A percentile compares a stretch with the other conserved stretches of the same genome.
phyloP scores from a whole-genome alignment of 768 basidiomycete species.

The Rhodotorula babjevae region DNA sequence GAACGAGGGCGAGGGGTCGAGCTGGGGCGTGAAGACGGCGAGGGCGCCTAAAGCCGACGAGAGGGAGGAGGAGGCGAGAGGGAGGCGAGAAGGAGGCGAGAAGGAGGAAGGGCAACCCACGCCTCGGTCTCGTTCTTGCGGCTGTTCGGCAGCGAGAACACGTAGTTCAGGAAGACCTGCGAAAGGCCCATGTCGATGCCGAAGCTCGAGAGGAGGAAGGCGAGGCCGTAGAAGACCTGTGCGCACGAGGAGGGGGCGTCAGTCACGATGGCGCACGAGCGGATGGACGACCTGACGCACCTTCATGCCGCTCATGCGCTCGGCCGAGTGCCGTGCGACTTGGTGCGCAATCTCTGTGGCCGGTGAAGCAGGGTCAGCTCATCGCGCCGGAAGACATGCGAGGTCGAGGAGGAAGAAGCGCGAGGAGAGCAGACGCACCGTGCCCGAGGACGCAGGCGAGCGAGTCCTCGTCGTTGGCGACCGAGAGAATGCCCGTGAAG shows the following conservation, averaged over 20 bases:
- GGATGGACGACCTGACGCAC: constrained; percentile 28
- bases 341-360: constrained; percentile 44
- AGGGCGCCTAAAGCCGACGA: background rate
- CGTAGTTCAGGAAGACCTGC: constrained; percentile 18
- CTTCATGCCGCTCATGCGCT: constrained; percentile 49
- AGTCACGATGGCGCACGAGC: constrained; percentile 28
- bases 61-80: background rate
- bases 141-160: constrained; percentile 64
- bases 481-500: constrained; percentile 79
- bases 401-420: constrained; percentile 44
- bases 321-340: constrained; percentile 50
- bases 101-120: constrained; percentile 46
- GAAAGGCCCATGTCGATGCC: constrained; percentile 35
- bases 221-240: constrained; percentile 14
- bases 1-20: too few species aligned
- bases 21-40: background rate
- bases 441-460: constrained; percentile 80
- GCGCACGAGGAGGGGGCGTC: constrained; percentile 49
- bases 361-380: background rate
- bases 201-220: constrained; percentile 15
- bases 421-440: constrained; percentile 53
- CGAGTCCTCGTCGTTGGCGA: constrained; percentile 71
- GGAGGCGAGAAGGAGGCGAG: background rate
- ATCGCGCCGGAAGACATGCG: constrained; percentile 45
- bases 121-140: constrained; percentile 74